phyloP scores from a whole-genome alignment of 2,329 filamentous ascomycete species.

The Orbilia brochopaga region DNA sequence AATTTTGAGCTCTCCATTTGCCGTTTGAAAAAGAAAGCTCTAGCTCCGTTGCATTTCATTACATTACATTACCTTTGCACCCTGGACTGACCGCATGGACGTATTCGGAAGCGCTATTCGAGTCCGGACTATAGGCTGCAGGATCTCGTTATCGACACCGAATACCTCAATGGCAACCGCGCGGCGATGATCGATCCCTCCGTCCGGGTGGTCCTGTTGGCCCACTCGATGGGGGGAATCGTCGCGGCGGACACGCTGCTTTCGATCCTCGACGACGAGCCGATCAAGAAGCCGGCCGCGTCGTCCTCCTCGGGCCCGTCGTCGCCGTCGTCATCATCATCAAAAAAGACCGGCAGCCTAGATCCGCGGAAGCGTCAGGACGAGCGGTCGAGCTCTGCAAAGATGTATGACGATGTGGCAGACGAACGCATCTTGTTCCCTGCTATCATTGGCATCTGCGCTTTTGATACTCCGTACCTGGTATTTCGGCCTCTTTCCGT shows the following conservation, averaged over 20 bases:
- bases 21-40: constrained; percentile 6
- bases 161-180: constrained; percentile 69
- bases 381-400: constrained; percentile 55
- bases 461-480: constrained; percentile 92
- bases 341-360: constrained; percentile 30
- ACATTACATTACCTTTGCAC: background rate
- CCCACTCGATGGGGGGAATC: constrained; percentile 92
- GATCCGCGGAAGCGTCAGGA: constrained; percentile 33
- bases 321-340: constrained; percentile 4
- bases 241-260: constrained; percentile 89
- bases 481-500: constrained; percentile 63
- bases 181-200: constrained; percentile 80
- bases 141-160: constrained; percentile 48
- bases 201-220: constrained; percentile 79
- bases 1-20: background rate
- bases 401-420: constrained; percentile 56
- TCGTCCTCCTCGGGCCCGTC: constrained; percentile 56
- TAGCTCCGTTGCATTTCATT: background rate
- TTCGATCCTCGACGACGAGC: constrained; percentile 72
- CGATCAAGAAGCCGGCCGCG: constrained; percentile 56
- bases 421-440: constrained; percentile 81
- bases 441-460: constrained; percentile 85
- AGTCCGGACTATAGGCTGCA: constrained; percentile 37
- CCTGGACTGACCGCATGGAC: constrained; percentile 27
- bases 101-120: constrained; percentile 48